phyloP scores from a whole-genome alignment of 257 asterid species.

The Solanum tacnaense region DNA sequence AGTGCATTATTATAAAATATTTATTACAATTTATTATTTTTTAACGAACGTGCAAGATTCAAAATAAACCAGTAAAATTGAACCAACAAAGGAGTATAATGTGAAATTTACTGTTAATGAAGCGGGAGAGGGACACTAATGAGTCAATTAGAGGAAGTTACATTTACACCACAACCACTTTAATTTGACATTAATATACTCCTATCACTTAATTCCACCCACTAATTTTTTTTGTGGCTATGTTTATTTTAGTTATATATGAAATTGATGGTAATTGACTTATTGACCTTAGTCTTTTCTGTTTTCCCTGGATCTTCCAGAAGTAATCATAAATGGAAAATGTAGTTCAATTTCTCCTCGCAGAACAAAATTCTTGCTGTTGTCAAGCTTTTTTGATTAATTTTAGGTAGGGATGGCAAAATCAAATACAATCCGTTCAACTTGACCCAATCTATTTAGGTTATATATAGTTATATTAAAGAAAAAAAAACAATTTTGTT shows the following conservation, averaged over 20 bases:
- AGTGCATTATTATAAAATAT: too few relatives aligned
- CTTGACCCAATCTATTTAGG: too few relatives aligned
- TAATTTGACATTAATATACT: neutral
- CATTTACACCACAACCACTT: neutral
- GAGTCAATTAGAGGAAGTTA: neutral
- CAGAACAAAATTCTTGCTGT: neutral
- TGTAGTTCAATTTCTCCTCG: neutral
- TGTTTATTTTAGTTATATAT: neutral
- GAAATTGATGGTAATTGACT: neutral
- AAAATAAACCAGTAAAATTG: neutral
- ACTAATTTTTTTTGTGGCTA: neutral
- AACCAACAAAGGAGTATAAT: neutral
- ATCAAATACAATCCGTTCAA: fast-evolving
- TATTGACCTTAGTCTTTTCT: neutral
- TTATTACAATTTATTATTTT: too few relatives aligned
- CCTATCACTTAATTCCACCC: neutral
- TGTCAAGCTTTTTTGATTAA: neutral
- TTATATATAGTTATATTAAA: too few relatives aligned
- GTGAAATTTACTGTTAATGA: neutral
- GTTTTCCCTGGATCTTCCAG: neutral
- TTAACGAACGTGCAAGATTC: fast-evolving
- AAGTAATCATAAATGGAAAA: neutral
- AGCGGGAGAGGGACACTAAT: neutral
- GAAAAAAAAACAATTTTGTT: too few relatives aligned
- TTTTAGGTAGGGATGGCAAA: neutral